These are phyloP conservation scores for Metschnikowia similis DNA, from an alignment of 805 yeast genomes.

Conservation along the genomic window DNA sequence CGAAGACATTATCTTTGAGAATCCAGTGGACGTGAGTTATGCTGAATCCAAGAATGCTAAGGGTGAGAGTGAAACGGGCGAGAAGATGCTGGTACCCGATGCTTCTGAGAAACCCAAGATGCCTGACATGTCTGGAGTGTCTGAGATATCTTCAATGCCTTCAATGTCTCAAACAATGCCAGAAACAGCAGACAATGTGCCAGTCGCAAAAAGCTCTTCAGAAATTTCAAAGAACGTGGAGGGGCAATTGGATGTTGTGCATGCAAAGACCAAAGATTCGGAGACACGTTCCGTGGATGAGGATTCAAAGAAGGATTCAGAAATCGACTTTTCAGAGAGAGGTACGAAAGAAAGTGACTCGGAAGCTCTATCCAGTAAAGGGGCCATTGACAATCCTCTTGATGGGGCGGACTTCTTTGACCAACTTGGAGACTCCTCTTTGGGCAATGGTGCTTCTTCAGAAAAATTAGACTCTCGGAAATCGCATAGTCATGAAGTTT, in stretches of 20 bases:
- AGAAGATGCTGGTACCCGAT: too few relatives aligned
- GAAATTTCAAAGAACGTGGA: too few relatives aligned
- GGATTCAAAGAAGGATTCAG: too few relatives aligned
- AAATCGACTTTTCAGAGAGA: background rate
- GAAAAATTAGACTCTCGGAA: background rate
- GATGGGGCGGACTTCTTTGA: background rate
- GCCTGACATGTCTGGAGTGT: too few relatives aligned
- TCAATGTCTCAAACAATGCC: too few relatives aligned
- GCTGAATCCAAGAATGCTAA: background rate
- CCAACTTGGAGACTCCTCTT: background rate
- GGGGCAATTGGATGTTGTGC: too few relatives aligned
- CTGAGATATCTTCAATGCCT: too few relatives aligned
- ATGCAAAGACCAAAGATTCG: background rate
- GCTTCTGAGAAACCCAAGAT: background rate
- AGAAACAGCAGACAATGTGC: too few relatives aligned
- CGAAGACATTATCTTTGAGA: background rate
- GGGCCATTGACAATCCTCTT: background rate
- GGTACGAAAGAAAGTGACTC: background rate
- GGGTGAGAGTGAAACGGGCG: background rate
- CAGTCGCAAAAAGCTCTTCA: too few relatives aligned
- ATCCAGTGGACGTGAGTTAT: background rate
- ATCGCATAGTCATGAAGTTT: background rate
- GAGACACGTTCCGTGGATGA: background rate
- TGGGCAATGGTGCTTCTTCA: background rate
- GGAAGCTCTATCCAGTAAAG: background rate